These are phyloP conservation scores for Fraxinus ornus DNA, from an alignment of 305 asterid species.

Conservation along the genomic window DNA sequence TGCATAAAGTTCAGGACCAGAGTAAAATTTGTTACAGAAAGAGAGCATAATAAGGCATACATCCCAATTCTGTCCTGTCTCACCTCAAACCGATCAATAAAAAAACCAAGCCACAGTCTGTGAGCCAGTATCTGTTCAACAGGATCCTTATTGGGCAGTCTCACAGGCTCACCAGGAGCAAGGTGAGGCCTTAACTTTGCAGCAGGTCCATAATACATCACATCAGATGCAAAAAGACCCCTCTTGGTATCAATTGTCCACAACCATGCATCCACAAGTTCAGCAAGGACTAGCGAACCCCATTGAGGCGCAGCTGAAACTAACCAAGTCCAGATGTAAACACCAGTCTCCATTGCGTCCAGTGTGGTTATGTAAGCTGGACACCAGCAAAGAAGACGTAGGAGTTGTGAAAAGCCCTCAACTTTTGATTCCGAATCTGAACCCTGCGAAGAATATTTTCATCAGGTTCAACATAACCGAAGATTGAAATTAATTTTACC, in stretches of 20 bases:
- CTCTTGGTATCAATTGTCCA: slow-evolving; percentile 98
- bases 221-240: slow-evolving; percentile 94
- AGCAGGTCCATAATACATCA: slow-evolving; percentile 81
- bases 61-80: slow-evolving; percentile 27
- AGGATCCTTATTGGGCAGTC: slow-evolving; percentile 78
- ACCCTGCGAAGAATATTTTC: slow-evolving; percentile 55
- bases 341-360: slow-evolving; percentile 98
- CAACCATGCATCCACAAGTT: slow-evolving; percentile 99
- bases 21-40: slow-evolving; percentile 15
- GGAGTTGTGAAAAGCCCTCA: slow-evolving; percentile 94
- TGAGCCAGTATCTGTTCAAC: slow-evolving; percentile 96
- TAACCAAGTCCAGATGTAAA: slow-evolving; percentile 97
- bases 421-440: slow-evolving; percentile 68
- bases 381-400: slow-evolving; percentile 99
- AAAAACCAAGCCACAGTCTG: slow-evolving; percentile 96
- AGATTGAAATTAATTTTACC: slow-evolving; percentile 13
- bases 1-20: slow-evolving; percentile 3
- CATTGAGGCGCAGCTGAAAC: slow-evolving; percentile 99
- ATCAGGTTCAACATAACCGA: slow-evolving; percentile 20
- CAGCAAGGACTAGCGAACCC: slow-evolving; percentile 96
- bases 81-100: slow-evolving; percentile 98
- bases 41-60: slow-evolving; percentile 19
- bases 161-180: slow-evolving; percentile 92
- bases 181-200: slow-evolving; percentile 99
- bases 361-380: slow-evolving; percentile 96